A percentile compares a stretch with the other conserved stretches of the same genome.
These are phyloP conservation scores for Neocucurbitaria cava DNA, from an alignment of 2,329 filamentous ascomycete genomes.

Conservation along the genomic window DNA sequence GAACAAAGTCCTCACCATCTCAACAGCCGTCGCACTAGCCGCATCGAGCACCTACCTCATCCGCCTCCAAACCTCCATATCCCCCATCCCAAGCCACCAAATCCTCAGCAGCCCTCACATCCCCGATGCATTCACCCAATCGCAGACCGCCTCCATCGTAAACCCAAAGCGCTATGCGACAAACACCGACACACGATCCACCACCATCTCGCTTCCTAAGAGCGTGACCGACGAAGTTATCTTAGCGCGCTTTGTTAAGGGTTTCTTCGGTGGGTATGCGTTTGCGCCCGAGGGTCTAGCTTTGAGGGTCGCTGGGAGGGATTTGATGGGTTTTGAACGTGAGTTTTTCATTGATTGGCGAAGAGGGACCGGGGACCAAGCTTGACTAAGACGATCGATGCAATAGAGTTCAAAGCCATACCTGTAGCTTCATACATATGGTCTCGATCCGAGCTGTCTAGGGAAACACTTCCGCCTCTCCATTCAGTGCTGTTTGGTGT, in stretches of 20 bases:
- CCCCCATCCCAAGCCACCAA: neutral
- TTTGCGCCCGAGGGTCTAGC: conserved; percentile 12
- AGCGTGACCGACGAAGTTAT: conserved; percentile 11
- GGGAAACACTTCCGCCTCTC: neutral
- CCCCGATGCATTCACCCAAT: conserved; percentile 1
- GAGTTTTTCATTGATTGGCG: neutral
- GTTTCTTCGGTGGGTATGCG: conserved; percentile 21
- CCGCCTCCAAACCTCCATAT: conserved; percentile 1
- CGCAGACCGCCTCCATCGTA: conserved; percentile 2
- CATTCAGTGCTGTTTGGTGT: neutral
- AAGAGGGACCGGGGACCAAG: too few species aligned
- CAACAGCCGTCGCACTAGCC: conserved; percentile 1
- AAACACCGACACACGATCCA: conserved; percentile 4
- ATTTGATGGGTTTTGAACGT: conserved; percentile 6
- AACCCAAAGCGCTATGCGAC: conserved; percentile 11
- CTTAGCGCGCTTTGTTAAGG: conserved; percentile 17
- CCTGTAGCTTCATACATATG: conserved; percentile 6
- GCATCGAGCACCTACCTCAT: conserved; percentile 3
- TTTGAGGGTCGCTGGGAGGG: conserved; percentile 1
- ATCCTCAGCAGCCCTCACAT: conserved; percentile 3
- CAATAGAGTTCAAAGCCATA: neutral
- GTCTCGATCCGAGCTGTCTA: neutral
- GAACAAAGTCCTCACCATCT: conserved; percentile 4
- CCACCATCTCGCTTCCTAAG: conserved; percentile 2
- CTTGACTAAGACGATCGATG: too few species aligned